Conservation (phyloP, 768 basidiomycete species). For the Plicaturopsis crispa region DNA sequence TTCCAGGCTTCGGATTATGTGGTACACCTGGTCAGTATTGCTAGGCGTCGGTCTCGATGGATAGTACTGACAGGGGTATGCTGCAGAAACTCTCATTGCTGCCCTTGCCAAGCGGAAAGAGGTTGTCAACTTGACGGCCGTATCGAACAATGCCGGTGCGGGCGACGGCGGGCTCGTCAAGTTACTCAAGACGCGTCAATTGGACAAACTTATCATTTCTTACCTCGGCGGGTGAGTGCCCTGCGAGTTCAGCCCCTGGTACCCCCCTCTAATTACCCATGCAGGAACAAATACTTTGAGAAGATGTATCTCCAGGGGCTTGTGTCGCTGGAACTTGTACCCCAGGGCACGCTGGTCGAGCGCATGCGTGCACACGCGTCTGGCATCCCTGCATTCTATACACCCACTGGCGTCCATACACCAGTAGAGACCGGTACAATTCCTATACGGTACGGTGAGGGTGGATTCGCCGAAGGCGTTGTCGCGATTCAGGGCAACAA, state of each 20-base stretch:
- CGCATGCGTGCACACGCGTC: conserved; percentile 84
- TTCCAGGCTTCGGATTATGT: conserved; percentile 78
- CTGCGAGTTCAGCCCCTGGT: not conserved
- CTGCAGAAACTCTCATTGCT: conserved; percentile 69
- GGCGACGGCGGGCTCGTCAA: conserved; percentile 67
- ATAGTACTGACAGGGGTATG: not conserved
- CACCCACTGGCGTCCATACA: conserved; percentile 83
- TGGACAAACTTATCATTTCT: conserved; percentile 80
- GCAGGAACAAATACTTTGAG: conserved; percentile 84
- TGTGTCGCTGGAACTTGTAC: conserved; percentile 82
- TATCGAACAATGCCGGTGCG: conserved; percentile 84
- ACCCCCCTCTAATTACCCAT: not conserved
- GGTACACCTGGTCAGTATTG: conserved; percentile 66
- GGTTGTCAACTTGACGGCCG: conserved; percentile 65
- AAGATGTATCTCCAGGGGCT: conserved; percentile 70
- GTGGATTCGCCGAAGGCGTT: conserved; percentile 61
- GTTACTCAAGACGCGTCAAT: conserved; percentile 65
- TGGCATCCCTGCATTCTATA: conserved; percentile 89
- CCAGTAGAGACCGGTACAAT: conserved; percentile 76
- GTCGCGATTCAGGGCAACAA: conserved; percentile 65
- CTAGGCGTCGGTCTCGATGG: not conserved
- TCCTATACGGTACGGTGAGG: conserved; percentile 70
- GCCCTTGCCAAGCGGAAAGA: conserved; percentile 62
- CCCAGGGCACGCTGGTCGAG: conserved; percentile 87
- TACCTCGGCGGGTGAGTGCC: conserved; percentile 74